Evolutionary conservation across 192 early-diverging fungal species (phyloP), one percentile per base, ranked within the genome.

Genomic region (Oehlia diaphana): DNA sequence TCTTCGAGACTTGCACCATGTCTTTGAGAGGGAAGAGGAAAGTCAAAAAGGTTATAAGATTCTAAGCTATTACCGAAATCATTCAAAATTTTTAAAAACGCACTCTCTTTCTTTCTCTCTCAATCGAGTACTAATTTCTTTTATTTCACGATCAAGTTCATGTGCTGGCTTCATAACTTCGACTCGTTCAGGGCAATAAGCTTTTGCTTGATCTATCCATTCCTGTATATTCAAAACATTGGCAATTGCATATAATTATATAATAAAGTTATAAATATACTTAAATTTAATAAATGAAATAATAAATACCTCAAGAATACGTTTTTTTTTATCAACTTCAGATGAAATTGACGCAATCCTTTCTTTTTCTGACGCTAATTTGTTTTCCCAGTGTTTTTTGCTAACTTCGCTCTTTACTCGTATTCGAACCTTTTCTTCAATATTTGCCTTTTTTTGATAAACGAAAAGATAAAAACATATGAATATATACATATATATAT

Each of bases 161-260:
- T 81, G 53, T 0, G 80, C 77, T 13, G 87, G 31, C 31, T 85
- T 84, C 28, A 83, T 84, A 0, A 87, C 87, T 39, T 87, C 74
- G 0, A 96, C 91, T 9, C 94, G 90, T 76, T 92, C 90, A 0
- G 85, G 80, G 72, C 91, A 90, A 53, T 91, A 87, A 35, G 83
- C 81, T 72, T 74, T 83, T 0, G 93, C 93, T 50, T 91, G 80
- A 3, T 70, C 80, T n/a, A 81, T 88, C 47, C 84, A 84, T 62
- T 89, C 86, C 64, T 86, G 74, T 19, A 12, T 49, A 72, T 42
- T 23, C 37, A 0, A 62, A 78, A 35, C 19, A 70, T 65, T 7
- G 13, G 4, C 3, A 44, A 42, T 21, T n/a, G 8, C 7, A 23
- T 70, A 8, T 13, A 9, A 37, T 21, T 0, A 39, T 19, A 37